Conservation (phyloP, 805 yeast genomes). For the Komagataella mondaviorum region DNA sequence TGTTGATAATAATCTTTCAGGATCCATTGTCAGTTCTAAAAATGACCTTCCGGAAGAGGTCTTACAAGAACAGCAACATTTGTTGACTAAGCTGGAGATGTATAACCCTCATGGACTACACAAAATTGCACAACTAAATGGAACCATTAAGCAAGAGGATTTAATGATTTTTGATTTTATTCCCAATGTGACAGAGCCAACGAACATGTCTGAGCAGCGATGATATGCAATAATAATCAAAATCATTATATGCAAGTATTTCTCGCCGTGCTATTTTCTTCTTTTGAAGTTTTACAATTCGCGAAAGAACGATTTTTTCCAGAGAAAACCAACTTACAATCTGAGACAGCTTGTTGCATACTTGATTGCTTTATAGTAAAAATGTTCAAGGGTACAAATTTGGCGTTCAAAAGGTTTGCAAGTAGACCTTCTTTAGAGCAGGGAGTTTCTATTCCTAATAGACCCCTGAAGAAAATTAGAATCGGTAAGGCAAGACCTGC, state of each 20-base stretch:
- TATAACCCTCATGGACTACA: constrained; percentile 22
- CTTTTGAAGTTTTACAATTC: neutral
- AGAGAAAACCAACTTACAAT: too few relatives aligned
- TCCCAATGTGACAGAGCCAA: neutral
- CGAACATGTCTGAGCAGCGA: neutral
- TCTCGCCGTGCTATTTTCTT: too few relatives aligned
- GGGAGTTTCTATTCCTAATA: constrained; percentile 18
- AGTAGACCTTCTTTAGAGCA: constrained; percentile 14
- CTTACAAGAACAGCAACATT: constrained; percentile 10
- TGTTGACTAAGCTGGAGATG: constrained; percentile 21
- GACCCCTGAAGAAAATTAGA: constrained; percentile 57
- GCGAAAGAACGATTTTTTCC: neutral
- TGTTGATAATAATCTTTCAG: neutral
- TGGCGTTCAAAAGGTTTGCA: constrained; percentile 6
- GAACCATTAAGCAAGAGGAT: constrained; percentile 23
- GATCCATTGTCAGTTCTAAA: neutral
- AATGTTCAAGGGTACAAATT: neutral
- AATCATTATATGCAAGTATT: too few relatives aligned
- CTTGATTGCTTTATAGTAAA: neutral
- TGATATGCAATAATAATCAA: too few relatives aligned
- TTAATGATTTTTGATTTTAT: constrained; percentile 3
- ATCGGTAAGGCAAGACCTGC: constrained; percentile 90
- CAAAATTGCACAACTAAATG: constrained; percentile 18
- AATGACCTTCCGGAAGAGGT: neutral
- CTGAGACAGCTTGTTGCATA: too few relatives aligned